These are phyloP conservation scores for Kodamaea lidongshanica DNA, from an alignment of 805 yeast genomes.

Conservation along the genomic window DNA sequence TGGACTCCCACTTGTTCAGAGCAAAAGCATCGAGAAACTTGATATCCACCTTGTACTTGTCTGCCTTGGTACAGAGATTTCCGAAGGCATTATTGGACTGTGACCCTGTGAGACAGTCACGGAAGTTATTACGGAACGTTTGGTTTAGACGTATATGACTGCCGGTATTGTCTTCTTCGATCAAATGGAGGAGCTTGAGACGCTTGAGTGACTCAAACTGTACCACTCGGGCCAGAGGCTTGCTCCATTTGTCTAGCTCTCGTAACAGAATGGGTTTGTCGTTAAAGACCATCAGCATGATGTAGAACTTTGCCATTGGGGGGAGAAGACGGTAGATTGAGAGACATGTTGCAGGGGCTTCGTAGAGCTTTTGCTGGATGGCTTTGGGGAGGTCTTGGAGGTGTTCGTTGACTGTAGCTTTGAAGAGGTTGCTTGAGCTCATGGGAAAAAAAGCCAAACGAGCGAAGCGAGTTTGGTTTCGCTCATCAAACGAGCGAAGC, in stretches of 20 bases:
- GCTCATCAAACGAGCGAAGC: no score
- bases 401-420: slow-evolving; percentile 77
- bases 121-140: slow-evolving; percentile 66
- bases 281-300: slow-evolving; percentile 80
- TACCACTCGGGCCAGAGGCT: slow-evolving; percentile 47
- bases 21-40: slow-evolving; percentile 74
- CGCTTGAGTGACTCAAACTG: slow-evolving; percentile 77
- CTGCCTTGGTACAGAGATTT: slow-evolving; percentile 51
- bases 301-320: slow-evolving; percentile 78
- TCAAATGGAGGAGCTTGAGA: slow-evolving; percentile 66
- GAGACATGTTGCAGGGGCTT: slow-evolving; percentile 83
- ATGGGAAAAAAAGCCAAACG: slow-evolving; percentile 11
- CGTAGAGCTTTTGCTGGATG: slow-evolving; percentile 76
- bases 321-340: slow-evolving; percentile 90
- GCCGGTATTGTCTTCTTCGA: slow-evolving; percentile 52
- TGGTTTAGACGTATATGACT: slow-evolving; percentile 55
- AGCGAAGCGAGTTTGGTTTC: no score
- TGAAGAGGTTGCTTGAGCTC: slow-evolving; percentile 36
- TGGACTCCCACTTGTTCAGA: slow-evolving; percentile 86
- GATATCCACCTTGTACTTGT: slow-evolving; percentile 53
- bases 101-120: slow-evolving; percentile 82
- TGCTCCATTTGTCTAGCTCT: slow-evolving; percentile 73
- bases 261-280: slow-evolving; percentile 63
- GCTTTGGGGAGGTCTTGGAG: slow-evolving; percentile 84
- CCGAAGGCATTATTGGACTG: slow-evolving; percentile 66